Evolutionary conservation across 169 alveolate genomes (phyloP).

Genomic region (Pseudocohnilembus persalinus): DNA sequence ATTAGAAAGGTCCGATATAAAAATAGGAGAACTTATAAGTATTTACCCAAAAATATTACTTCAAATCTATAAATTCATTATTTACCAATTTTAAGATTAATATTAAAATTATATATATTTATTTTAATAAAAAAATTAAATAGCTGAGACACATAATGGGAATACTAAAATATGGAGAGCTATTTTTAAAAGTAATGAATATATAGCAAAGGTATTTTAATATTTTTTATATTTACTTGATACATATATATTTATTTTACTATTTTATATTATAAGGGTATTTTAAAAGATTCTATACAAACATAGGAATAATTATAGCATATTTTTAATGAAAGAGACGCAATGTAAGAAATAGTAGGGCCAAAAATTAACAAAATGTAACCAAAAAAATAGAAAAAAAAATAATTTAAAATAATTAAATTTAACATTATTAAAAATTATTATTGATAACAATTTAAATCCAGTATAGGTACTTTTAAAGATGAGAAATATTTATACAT

Average conservation of each 20-base stretch:
- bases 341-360: background rate
- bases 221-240: too few species aligned
- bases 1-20: background rate
- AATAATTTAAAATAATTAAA: background rate
- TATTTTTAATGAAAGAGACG: conserved; percentile 28
- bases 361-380: conserved; percentile 11
- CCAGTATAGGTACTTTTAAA: conserved; percentile 13
- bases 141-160: background rate
- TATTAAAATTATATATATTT: too few species aligned
- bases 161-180: background rate
- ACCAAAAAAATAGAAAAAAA: background rate
- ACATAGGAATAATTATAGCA: conserved; percentile 11
- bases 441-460: background rate
- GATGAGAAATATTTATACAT: conserved; percentile 10
- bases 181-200: background rate
- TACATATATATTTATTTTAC: too few species aligned
- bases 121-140: too few species aligned
- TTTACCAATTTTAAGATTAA: background rate
- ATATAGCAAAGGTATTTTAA: background rate
- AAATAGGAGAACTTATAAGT: background rate
- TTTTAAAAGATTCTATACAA: conserved; percentile 24
- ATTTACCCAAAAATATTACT: background rate
- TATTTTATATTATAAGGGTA: background rate
- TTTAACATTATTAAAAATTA: background rate
- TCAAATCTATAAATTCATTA: too few species aligned